Conservation (phyloP, 2,329 filamentous ascomycete species). For the Sclerotinia minor region DNA sequence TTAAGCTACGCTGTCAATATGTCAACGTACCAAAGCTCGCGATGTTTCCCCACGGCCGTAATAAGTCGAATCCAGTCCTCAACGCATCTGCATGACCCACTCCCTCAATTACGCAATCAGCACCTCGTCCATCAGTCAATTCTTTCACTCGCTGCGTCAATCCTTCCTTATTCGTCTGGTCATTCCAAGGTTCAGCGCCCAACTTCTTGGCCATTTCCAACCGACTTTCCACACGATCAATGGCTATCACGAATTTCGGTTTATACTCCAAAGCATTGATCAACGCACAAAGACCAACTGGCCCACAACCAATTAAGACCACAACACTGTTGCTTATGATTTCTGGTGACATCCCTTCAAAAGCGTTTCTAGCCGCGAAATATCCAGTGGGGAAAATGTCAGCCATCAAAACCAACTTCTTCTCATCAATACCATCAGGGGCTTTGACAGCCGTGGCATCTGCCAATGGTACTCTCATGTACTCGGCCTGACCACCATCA, state of each 20-base stretch:
- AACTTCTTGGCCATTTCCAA: slow-evolving; percentile 71
- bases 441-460: slow-evolving; percentile 79
- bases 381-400: slow-evolving; percentile 90
- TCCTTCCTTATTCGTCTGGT: slow-evolving; percentile 63
- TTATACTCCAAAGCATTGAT: slow-evolving; percentile 73
- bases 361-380: slow-evolving; percentile 78
- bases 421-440: slow-evolving; percentile 68
- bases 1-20: background rate
- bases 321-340: slow-evolving; percentile 67
- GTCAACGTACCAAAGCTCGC: slow-evolving; percentile 43
- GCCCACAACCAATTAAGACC: slow-evolving; percentile 81
- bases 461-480: slow-evolving; percentile 76
- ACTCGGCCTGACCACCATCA: slow-evolving; percentile 82
- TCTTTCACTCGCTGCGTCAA: slow-evolving; percentile 69
- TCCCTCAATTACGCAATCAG: slow-evolving; percentile 81
- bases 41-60: slow-evolving; percentile 72
- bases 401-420: slow-evolving; percentile 81
- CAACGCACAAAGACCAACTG: slow-evolving; percentile 81
- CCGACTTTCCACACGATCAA: slow-evolving; percentile 75
- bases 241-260: slow-evolving; percentile 73
- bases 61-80: slow-evolving; percentile 67
- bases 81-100: slow-evolving; percentile 70
- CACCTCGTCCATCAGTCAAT: slow-evolving; percentile 75
- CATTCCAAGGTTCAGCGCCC: slow-evolving; percentile 83
- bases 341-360: slow-evolving; percentile 58